phyloP scores from a whole-genome alignment of 2,329 filamentous ascomycete genomes.

The Neoscytalidium dimidiatum region DNA sequence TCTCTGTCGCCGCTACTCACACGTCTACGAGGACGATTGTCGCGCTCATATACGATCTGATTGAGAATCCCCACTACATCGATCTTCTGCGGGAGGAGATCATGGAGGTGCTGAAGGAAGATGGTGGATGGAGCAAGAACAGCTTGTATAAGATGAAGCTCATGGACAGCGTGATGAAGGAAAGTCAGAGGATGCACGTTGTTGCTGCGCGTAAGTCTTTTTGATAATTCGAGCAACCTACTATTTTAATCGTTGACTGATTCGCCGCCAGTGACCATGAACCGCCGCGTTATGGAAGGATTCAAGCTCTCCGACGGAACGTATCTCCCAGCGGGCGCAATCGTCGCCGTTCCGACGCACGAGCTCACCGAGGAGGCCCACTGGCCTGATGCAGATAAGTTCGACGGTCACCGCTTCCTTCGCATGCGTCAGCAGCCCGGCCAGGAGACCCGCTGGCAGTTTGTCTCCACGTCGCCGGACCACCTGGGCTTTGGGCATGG shows the following conservation, averaged over 20 bases:
- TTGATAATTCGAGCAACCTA: not conserved
- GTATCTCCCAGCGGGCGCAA: not conserved
- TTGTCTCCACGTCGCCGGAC: constrained; percentile 23
- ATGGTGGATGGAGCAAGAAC: constrained; percentile 31
- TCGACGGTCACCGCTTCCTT: constrained; percentile 12
- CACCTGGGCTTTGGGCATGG: constrained; percentile 34
- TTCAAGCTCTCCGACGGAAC: constrained; percentile 12
- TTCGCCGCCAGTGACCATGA: not conserved
- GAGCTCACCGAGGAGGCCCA: constrained; percentile 1
- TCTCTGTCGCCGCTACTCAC: constrained; percentile 25
- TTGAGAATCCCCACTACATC: constrained; percentile 28
- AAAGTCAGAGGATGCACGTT: constrained; percentile 28
- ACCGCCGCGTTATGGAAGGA: not conserved
- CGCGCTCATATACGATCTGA: constrained; percentile 28
- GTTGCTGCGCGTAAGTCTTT: not conserved
- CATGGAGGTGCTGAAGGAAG: constrained; percentile 26
- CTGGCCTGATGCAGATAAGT: not conserved
- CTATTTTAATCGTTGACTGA: no score
- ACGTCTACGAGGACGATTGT: constrained; percentile 29
- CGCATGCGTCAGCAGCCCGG: not conserved
- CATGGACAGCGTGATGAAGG: constrained; percentile 38
- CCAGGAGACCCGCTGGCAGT: not conserved
- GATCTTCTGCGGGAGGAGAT: constrained; percentile 30
- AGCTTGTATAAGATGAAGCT: constrained; percentile 32
- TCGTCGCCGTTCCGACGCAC: not conserved